Base-by-base conservation (phyloP, 1,284 basidiomycete genomes). In the Trametes hirsuta region DNA sequence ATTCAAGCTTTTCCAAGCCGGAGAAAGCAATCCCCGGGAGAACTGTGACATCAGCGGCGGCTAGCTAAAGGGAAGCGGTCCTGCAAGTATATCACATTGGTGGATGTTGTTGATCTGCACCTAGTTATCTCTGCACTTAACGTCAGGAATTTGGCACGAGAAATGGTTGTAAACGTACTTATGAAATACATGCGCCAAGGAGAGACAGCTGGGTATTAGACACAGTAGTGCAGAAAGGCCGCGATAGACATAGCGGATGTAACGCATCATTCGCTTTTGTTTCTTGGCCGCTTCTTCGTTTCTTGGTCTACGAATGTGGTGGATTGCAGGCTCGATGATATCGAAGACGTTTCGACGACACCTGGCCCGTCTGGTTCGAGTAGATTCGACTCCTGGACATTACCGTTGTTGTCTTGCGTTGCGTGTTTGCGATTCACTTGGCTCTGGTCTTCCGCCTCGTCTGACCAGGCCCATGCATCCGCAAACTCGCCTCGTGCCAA, bases 391-490 rank as follows among this genome's bases (percentile, higher is more conserved):
- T 21, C 41, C 25, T 36, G 24, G 11, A 39, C 48, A 6, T 61
- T 55, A 11, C 54, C 61, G 34, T 68, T 55, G 4, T 30, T 6
- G 1, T 41, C 45, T 4, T 50, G 4, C 11, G 22, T 39, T 12
- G 39, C 40, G n/a, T 39, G 11, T 15, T 35, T 10, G 47, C 60
- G 55, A 10, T 52, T 57, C 5, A 44, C 60, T 4, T 30, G 30
- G 30, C 45, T 40, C 47, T 63, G 59, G 54, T 68, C 61, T 37
- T 66, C 62, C 10, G 65, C 52, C 18, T 68, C 69, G 68, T 90
- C 88, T 53, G 74, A 77, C 87, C 88, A 92, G 14, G 65, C 72
- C 87, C 87, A 92, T 25, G 84, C 86, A 30, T 84, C 79, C 12
- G 66, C 66, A 12, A 90, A 66, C 70, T 92, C 90, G 47, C 87